phyloP scores from a whole-genome alignment of 2,329 filamentous ascomycete genomes.

The Magnaporthiopsis rhizophila region DNA sequence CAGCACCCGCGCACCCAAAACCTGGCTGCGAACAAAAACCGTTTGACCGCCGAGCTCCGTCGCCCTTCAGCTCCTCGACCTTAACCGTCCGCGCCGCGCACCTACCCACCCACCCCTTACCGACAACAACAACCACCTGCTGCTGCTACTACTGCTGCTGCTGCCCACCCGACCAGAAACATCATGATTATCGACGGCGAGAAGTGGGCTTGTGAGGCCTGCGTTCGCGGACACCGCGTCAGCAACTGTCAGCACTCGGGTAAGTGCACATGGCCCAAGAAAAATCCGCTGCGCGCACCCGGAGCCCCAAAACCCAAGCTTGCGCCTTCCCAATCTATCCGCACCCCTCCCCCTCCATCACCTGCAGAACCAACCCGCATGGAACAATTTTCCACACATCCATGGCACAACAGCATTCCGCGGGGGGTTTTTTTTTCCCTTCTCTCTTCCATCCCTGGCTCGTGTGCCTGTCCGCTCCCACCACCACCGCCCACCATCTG shows the following conservation, averaged over 20 bases:
- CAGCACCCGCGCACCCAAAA: neutral
- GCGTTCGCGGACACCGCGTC: conserved; percentile 95
- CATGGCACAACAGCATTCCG: neutral
- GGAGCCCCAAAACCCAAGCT: conserved; percentile 1
- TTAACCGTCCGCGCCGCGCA: neutral
- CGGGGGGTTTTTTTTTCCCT: neutral
- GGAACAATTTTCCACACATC: neutral
- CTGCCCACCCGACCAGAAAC: neutral
- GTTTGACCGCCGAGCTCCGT: neutral
- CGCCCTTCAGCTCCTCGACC: neutral
- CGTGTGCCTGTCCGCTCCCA: conserved; percentile 2
- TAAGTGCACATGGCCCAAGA: conserved; percentile 41
- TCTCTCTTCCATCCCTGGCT: neutral
- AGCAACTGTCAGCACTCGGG: conserved; percentile 96
- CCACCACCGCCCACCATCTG: neutral
- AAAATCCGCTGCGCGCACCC: neutral
- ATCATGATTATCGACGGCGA: conserved; percentile 83
- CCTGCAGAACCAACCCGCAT: neutral
- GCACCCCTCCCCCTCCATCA: conserved; percentile 3
- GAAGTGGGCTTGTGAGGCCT: conserved; percentile 97
- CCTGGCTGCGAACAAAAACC: neutral
- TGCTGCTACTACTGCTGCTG: too few relatives aligned
- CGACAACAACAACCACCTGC: neutral
- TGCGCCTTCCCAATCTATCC: neutral
- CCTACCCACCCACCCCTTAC: neutral